Evolutionary conservation across 108 stramenopile species (phyloP), one percentile per base, ranked within the genome.

Genomic region (Cylindrotheca closterium): DNA sequence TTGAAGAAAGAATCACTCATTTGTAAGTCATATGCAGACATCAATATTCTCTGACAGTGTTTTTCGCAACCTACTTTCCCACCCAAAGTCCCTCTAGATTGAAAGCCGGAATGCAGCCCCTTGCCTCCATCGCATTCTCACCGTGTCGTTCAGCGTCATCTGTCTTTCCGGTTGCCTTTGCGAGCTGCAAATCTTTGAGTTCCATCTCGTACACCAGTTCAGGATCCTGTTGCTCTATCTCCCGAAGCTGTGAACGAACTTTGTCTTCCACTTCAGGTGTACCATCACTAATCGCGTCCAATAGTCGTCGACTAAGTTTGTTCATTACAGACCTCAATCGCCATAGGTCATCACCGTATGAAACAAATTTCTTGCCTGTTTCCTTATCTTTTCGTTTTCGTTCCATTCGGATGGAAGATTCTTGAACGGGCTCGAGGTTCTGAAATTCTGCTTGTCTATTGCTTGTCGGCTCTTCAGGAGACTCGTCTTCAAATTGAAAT

Each of bases 31-130:
- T 3, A 34, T 47, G 24, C 7, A 60, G 60, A 48, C 30, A 66
- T 30, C 22, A 52, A 32, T 4, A 65, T 31, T 63, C 55, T 27
- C 15, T 65, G 18, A 30, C 24, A 8, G 23, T 0, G 2, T 37
- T 22, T 30, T 8, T 29, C 12, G 24, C 22, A 0, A 82, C 89
- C 80, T 79, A 91, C 91, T 88, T 87, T 59, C 90, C 90, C 30
- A 90, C 85, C 89, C 89, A 90, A 31, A 90, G 51, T 47, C 90
- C 90, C 63, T 92, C 90, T 55, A 92, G 60, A 63, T 88, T 84
- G 55, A 83, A 88, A 51, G 83, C 85, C 18, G 85, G 85, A 26
- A 92, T 58, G 50, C 68, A 67, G 57, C 58, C 81, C 28, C 76
- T 79, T 12, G 86, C 84, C 30, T 50, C 58, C 27, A 34, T 24